Base-by-base conservation (phyloP, 371 early-diverging fungal genomes). In the Mortierella sp. region DNA sequence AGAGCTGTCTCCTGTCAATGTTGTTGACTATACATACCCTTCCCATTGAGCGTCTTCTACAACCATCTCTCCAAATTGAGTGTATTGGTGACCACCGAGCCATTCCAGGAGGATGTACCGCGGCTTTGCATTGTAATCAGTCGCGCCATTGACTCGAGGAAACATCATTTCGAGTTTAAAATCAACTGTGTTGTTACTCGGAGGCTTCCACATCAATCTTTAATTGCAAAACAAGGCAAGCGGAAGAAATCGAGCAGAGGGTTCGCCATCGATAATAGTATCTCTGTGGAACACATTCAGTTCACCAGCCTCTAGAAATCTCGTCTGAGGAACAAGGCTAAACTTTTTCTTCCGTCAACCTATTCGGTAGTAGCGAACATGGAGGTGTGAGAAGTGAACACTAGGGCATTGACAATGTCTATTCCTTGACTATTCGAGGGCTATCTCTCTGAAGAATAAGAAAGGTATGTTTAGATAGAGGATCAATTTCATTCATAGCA, bases 191-290 rank as follows among this genome's bases (percentile, higher is more conserved):
- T 99, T 99, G 72, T 99, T 95, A 63, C 94, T 90, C 14, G 98
- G 91, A 14, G 99, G 99, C 76, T 99, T 99, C 99, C 99, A 99
- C 86, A 99, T 99, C 43, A 99, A 82, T 87, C 94, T 95, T 72
- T 0, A 46, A 18, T 21, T 2, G 12, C 16, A 43, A 25, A 0
- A 16, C n/a, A 44, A 4, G 19, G 26, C 16, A 23, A 26, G 15
- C 29, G 56, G 37, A 37, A 37, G 3, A 37, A 37, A 37, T 37
- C 9, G 9, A 37, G 9, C 37, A 37, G 9, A 37, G 9, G 97
- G 85, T 80, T 98, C 98, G 4, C 97, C 97, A 69, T 98, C 97
- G 25, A 98, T 84, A 52, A 98, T 85, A 1, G 98, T 97, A 28
- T 90, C 87, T 51, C 88, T 72, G 62, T 94, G 94, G 66, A 88